Base-by-base conservation (phyloP, 2,329 filamentous ascomycete genomes). In the Xylariomycetidae sp. region DNA sequence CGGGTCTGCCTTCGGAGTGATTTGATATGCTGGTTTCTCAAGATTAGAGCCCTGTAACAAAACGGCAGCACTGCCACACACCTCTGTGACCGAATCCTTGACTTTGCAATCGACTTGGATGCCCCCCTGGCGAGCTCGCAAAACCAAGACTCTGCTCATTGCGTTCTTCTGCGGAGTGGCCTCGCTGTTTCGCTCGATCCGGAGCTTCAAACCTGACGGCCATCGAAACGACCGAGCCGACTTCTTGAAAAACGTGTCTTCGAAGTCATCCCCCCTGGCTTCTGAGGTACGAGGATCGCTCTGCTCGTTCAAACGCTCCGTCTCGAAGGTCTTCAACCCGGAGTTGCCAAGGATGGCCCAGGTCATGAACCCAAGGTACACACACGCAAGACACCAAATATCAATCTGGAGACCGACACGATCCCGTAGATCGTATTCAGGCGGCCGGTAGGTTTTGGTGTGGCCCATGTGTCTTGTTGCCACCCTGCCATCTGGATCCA, bases 331-430 rank as follows among this genome's bases (percentile, higher is more conserved):
- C 16, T 34, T 25, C 16, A 32, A 15, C 16, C 13, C 30, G 2
- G 17, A 12, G 8, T 14, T 26, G 5, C 37, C 34, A 6, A 33
- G 16, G 16, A 40, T 12, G 16, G 34, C 34, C 49, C 47, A 49
- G 3, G 37, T 48, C 4, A 49, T 25, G 19, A 49, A 49, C 18
- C 45, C 49, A 1, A 51, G 33, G n/a, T 38, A 51, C 1, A 48
- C 37, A 34, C 47, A 51, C 1, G 42, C 49, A 8, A 50, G 38
- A 25, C 43, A 41, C 49, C 49, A 51, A 5, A 51, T 35, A 16
- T 51, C 49, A 16, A 32, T 41, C 3, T 38, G 30, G 2, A 35
- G 31, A 23, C n/a, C 10, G 4, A 45, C 9, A 0, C 2, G 2
- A 2, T 37, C 34, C 16, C 33, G 28, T 2, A 33, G 15, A 8